These are phyloP conservation scores for Ganoderma meredithae DNA, from an alignment of 1,284 basidiomycete species.

Conservation along the genomic window DNA sequence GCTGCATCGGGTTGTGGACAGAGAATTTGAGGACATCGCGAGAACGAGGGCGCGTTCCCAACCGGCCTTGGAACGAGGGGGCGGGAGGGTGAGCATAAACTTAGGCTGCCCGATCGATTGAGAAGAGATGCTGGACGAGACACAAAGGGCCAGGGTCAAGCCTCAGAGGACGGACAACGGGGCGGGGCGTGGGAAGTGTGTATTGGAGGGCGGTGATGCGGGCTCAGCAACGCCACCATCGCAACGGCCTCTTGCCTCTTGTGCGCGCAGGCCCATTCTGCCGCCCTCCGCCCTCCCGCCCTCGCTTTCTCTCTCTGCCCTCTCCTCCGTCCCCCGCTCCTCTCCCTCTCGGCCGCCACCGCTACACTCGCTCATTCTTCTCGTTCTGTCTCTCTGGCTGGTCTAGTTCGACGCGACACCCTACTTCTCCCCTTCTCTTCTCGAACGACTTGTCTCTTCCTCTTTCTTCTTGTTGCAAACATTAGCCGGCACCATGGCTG, in stretches of 20 bases:
- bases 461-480: not conserved
- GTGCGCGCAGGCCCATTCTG: not conserved
- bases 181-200: not conserved
- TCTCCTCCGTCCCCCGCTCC: constrained; percentile 15
- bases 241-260: not conserved
- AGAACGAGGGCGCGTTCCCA: too few relatives aligned
- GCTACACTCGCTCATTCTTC: not conserved
- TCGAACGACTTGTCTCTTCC: not conserved
- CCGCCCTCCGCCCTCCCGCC: constrained; percentile 1
- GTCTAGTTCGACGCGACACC: constrained; percentile 28
- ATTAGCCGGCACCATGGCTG: constrained; percentile 33
- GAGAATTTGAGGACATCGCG: too few relatives aligned
- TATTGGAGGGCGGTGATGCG: not conserved
- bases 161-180: not conserved
- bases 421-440: not conserved
- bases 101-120: too few relatives aligned
- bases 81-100: too few relatives aligned
- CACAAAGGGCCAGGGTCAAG: too few relatives aligned
- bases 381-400: constrained; percentile 16
- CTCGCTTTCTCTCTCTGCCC: constrained; percentile 3
- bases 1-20: too few relatives aligned
- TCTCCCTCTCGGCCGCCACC: constrained; percentile 12
- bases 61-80: too few relatives aligned
- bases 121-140: too few relatives aligned
- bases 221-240: not conserved